A percentile compares a stretch with the other conserved stretches of the same genome.
These are phyloP conservation scores for Dryadomyces quercus-mongolicae DNA, from an alignment of 2,329 filamentous ascomycete genomes.

Conservation along the genomic window DNA sequence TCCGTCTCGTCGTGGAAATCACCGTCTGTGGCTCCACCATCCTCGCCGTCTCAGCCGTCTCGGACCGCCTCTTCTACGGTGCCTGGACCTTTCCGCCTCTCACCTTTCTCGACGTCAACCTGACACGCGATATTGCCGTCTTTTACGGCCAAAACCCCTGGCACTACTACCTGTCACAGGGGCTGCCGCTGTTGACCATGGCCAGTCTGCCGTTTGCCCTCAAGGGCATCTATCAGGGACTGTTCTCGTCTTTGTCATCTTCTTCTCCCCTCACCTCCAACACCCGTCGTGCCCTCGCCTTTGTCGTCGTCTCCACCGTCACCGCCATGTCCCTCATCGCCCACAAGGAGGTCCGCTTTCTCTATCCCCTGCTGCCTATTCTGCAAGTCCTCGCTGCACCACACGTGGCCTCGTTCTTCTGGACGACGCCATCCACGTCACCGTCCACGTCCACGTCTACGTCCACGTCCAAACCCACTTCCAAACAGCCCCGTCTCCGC, in stretches of 20 bases:
- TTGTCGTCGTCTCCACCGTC: conserved; percentile 47
- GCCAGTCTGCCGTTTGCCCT: conserved; percentile 69
- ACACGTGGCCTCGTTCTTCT: conserved; percentile 54
- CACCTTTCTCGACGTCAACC: conserved; percentile 82
- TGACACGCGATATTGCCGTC: conserved; percentile 73
- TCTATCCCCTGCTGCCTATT: conserved; percentile 82
- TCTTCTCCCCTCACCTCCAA: conserved; percentile 21
- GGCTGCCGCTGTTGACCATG: conserved; percentile 74
- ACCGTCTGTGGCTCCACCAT: conserved; percentile 50
- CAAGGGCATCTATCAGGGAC: conserved; percentile 45
- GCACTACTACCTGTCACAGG: conserved; percentile 91
- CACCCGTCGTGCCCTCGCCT: conserved; percentile 42
- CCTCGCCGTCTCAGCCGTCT: conserved; percentile 49
- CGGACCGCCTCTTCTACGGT: conserved; percentile 71
- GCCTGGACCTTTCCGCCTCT: conserved; percentile 81
- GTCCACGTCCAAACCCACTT: conserved; percentile 4
- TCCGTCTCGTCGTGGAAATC: conserved; percentile 49
- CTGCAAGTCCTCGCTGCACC: conserved; percentile 70
- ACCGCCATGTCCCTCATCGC: conserved; percentile 62
- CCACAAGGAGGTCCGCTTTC: conserved; percentile 96
- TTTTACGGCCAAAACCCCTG: conserved; percentile 87
- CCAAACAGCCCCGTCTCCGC: conserved; percentile 20
- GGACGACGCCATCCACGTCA: conserved; percentile 17
- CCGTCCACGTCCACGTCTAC: conserved; percentile 15
- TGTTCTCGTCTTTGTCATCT: not conserved